Percentiles rank a stretch among this genome's conserved stretches.
These are phyloP conservation scores for Asterochloris erici DNA, from an alignment of 139 green algal genomes.

Conservation along the genomic window DNA sequence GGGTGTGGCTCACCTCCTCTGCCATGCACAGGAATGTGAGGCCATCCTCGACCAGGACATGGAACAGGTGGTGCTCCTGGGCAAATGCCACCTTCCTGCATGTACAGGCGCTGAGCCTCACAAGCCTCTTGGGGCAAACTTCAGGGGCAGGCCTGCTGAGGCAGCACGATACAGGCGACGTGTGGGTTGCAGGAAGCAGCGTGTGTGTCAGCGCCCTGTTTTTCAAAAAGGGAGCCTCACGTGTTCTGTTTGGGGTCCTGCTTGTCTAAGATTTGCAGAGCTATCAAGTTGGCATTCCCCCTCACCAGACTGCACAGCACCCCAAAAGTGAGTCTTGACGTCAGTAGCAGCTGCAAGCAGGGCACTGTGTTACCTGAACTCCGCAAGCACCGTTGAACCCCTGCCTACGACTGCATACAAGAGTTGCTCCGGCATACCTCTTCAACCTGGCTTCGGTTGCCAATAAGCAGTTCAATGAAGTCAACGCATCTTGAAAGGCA, in stretches of 20 bases:
- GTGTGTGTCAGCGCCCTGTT: background rate
- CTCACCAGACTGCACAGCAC: conserved; percentile 38
- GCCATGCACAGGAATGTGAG: conserved; percentile 88
- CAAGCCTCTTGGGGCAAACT: background rate
- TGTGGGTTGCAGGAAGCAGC: background rate
- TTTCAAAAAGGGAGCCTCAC: background rate
- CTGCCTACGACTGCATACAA: conserved; percentile 73
- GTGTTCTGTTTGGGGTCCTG: conserved; percentile 51
- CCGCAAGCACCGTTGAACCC: conserved; percentile 69
- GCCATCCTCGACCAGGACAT: conserved; percentile 69
- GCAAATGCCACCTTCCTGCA: conserved; percentile 74
- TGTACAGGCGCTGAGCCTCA: background rate
- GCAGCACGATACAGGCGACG: background rate
- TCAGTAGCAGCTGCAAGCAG: background rate
- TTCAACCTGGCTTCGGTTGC: background rate
- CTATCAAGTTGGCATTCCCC: conserved; percentile 76
- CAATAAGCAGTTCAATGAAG: too few relatives aligned
- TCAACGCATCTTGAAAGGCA: too few relatives aligned
- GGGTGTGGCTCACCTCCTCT: conserved; percentile 55
- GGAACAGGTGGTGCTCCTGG: conserved; percentile 86
- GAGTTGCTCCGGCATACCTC: conserved; percentile 34
- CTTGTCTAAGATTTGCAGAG: conserved; percentile 78
- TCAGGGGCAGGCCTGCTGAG: background rate
- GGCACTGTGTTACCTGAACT: conserved; percentile 48
- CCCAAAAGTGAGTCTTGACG: background rate